Evolutionary conservation across 768 basidiomycete genomes (phyloP).

Genomic region (Collybiopsis confluens): DNA sequence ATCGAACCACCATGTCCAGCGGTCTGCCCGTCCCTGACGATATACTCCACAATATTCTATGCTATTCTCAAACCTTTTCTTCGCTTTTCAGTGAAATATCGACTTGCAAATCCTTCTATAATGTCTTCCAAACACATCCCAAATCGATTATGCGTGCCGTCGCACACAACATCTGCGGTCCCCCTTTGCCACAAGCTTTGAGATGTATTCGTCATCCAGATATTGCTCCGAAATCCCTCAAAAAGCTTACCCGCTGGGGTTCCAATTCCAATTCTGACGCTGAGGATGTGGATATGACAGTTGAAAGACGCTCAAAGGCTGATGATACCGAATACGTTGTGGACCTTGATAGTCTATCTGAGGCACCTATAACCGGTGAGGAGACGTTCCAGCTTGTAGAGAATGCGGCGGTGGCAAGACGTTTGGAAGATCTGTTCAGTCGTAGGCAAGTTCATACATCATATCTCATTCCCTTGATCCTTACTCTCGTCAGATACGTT

Average conservation of each 20-base stretch:
- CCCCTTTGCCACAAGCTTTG: slow-evolving; percentile 27
- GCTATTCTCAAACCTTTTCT: slow-evolving; percentile 22
- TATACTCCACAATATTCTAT: slow-evolving; percentile 25
- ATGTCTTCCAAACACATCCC: slow-evolving; percentile 23
- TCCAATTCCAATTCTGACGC: not conserved
- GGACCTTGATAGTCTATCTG: not conserved
- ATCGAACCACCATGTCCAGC: slow-evolving; percentile 7
- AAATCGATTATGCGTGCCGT: slow-evolving; percentile 26
- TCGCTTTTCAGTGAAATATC: slow-evolving; percentile 16
- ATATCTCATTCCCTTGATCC: not conserved
- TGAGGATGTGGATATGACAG: not conserved
- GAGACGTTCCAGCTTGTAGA: slow-evolving; percentile 19
- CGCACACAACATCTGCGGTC: slow-evolving; percentile 23
- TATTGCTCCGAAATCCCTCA: slow-evolving; percentile 2
- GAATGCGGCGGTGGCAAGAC: slow-evolving; percentile 19
- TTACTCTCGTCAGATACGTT: slow-evolving; percentile 26
- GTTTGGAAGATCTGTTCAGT: slow-evolving; percentile 36
- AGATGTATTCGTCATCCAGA: slow-evolving; percentile 17
- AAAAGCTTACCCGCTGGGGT: not conserved
- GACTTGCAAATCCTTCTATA: slow-evolving; percentile 26
- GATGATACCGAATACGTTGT: slow-evolving; percentile 5
- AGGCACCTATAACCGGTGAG: slow-evolving; percentile 14
- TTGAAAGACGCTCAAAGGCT: slow-evolving; percentile 6
- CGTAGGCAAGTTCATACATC: slow-evolving; percentile 21
- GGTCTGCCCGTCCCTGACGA: slow-evolving; percentile 24